Percentiles rank a stretch among this genome's conserved stretches.
phyloP scores from a whole-genome alignment of 176 grass and related monocot genomes.

The Zea luxurians region DNA sequence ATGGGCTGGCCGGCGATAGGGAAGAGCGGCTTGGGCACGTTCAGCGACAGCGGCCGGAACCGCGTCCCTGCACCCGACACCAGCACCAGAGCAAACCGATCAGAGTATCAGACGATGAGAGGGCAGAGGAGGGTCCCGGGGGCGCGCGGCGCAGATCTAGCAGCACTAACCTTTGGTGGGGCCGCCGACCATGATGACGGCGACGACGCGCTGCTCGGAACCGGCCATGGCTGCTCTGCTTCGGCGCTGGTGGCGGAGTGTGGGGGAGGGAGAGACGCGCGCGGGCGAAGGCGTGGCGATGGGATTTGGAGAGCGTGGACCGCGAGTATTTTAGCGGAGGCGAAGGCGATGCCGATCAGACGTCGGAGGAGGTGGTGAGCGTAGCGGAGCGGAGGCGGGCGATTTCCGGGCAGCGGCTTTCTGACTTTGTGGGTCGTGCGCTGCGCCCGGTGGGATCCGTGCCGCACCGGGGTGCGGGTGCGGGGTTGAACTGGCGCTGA shows the following conservation, averaged over 20 bases:
- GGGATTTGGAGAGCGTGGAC: constrained; percentile 29
- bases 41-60: constrained; percentile 92
- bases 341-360: constrained; percentile 33
- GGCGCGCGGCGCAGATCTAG: constrained; percentile 42
- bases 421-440: background rate
- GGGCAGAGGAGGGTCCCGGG: background rate
- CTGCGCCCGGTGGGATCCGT: background rate
- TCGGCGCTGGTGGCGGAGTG: constrained; percentile 12
- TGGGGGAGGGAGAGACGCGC: constrained; percentile 37
- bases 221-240: constrained; percentile 53
- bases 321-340: constrained; percentile 38
- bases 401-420: constrained; percentile 40
- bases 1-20: constrained; percentile 93
- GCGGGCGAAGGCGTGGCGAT: constrained; percentile 15
- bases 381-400: background rate
- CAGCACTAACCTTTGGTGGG: constrained; percentile 73
- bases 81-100: constrained; percentile 2
- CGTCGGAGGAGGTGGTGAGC: constrained; percentile 17
- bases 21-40: constrained; percentile 97
- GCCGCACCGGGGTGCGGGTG: constrained; percentile 28
- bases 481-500: constrained; percentile 16
- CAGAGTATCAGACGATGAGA: constrained; percentile 39
- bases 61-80: constrained; percentile 62
- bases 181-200: constrained; percentile 98
- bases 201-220: constrained; percentile 76